Percentiles rank a stretch among this genome's conserved stretches.
These are phyloP conservation scores for Prunus padus DNA, from an alignment of 306 rosid genomes.

Conservation along the genomic window DNA sequence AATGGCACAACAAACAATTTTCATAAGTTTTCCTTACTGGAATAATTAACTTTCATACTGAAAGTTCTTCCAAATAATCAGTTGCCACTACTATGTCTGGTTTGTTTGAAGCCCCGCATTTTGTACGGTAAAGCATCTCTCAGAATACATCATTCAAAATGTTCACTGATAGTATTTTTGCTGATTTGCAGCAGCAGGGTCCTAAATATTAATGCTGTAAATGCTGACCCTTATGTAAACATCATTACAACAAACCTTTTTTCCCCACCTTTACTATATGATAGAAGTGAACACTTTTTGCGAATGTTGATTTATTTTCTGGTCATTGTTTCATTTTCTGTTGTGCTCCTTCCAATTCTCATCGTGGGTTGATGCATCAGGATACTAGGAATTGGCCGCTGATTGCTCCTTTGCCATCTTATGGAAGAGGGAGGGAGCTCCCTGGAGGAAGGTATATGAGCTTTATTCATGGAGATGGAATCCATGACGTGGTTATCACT, in stretches of 20 bases:
- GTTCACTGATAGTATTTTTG: neutral
- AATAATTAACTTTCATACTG: neutral
- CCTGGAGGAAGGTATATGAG: constrained; percentile 86
- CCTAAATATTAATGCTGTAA: neutral
- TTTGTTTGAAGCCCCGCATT: neutral
- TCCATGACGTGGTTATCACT: constrained; percentile 71
- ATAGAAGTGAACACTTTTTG: neutral
- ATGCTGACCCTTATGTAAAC: neutral
- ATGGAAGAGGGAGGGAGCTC: constrained; percentile 92
- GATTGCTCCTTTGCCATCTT: constrained; percentile 86
- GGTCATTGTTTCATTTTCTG: neutral
- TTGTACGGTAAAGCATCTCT: neutral
- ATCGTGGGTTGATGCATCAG: constrained; percentile 45
- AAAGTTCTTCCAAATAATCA: neutral
- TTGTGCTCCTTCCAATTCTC: neutral
- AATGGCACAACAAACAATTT: neutral
- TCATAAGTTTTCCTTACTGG: neutral
- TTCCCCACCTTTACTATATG: neutral
- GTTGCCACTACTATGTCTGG: neutral
- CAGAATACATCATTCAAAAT: neutral
- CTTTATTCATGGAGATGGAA: constrained; percentile 74
- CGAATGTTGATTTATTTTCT: neutral
- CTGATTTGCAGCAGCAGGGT: neutral
- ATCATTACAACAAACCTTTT: neutral
- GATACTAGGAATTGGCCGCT: constrained; percentile 72